A percentile compares a stretch with the other conserved stretches of the same genome.
Evolutionary conservation across 371 early-diverging fungal genomes (phyloP).

Genomic region (Mycotypha africana): DNA sequence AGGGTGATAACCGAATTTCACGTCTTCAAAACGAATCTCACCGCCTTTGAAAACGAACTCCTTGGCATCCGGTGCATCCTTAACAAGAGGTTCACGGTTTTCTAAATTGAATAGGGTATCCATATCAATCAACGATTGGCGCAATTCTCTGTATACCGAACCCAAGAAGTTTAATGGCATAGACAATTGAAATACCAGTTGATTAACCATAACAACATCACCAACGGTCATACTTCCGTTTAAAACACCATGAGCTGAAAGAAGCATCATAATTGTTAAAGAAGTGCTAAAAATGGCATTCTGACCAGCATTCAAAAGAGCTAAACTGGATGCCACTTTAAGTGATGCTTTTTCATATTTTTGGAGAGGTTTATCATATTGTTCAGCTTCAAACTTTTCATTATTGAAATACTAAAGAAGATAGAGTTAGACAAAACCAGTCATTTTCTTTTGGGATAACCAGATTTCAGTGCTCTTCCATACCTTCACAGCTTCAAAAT

Average conservation of each 20-base stretch:
- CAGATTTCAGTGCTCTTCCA: not conserved
- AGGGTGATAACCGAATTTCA: slow-evolving; percentile 81
- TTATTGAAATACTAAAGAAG: slow-evolving; percentile 80
- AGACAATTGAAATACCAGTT: slow-evolving; percentile 90
- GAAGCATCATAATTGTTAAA: slow-evolving; percentile 88
- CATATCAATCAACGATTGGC: slow-evolving; percentile 94
- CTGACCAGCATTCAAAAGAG: slow-evolving; percentile 91
- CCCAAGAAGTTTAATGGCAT: slow-evolving; percentile 96
- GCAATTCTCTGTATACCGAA: slow-evolving; percentile 93
- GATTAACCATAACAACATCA: slow-evolving; percentile 96
- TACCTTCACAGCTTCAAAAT: slow-evolving; percentile 93
- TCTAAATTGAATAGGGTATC: slow-evolving; percentile 88
- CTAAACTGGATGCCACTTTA: slow-evolving; percentile 82
- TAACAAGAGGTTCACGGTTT: slow-evolving; percentile 45
- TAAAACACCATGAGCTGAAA: slow-evolving; percentile 85
- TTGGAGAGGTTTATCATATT: slow-evolving; percentile 79
- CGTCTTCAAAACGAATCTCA: slow-evolving; percentile 79
- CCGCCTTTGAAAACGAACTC: slow-evolving; percentile 53
- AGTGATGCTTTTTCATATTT: slow-evolving; percentile 91
- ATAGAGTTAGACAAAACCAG: not conserved
- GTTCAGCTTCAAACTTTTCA: slow-evolving; percentile 78
- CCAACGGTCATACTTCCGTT: slow-evolving; percentile 87
- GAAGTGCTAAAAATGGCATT: slow-evolving; percentile 87
- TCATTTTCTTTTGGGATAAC: not conserved
- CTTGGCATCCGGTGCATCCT: slow-evolving; percentile 53